These are phyloP conservation scores for Hypomyces rosellus DNA, from an alignment of 2,329 filamentous ascomycete genomes.

Conservation along the genomic window DNA sequence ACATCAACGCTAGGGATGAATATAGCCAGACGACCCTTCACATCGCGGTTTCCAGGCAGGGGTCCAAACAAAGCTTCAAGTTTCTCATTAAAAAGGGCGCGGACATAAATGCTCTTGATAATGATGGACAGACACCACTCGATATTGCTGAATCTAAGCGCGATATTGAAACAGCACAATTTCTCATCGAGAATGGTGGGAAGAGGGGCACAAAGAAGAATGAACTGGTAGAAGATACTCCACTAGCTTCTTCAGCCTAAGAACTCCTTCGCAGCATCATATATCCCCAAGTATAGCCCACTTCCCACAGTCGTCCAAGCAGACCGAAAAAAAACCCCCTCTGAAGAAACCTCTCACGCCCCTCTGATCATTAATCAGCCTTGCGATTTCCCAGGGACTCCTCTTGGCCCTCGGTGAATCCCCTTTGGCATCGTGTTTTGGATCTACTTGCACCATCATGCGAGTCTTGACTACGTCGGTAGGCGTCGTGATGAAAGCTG, in stretches of 20 bases:
- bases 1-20: too few relatives aligned
- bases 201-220: too few relatives aligned
- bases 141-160: not conserved
- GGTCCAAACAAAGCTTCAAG: too few relatives aligned
- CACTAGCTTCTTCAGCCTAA: constrained; percentile 22
- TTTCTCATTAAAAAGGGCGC: not conserved
- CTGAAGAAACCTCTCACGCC: constrained; percentile 71
- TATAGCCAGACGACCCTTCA: too few relatives aligned
- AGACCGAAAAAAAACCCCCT: constrained; percentile 64
- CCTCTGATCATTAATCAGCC: constrained; percentile 57
- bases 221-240: too few relatives aligned
- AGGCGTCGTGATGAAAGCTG: constrained; percentile 79
- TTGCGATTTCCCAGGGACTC: constrained; percentile 54
- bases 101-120: not conserved
- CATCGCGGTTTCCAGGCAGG: too few relatives aligned
- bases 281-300: constrained; percentile 78
- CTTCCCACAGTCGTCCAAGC: constrained; percentile 79
- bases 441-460: constrained; percentile 68
- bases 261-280: constrained; percentile 71
- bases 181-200: too few relatives aligned
- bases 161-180: too few relatives aligned
- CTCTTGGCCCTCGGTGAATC: constrained; percentile 24
- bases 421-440: constrained; percentile 15
- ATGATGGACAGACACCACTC: not conserved
- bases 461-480: constrained; percentile 86